Evolutionary conservation across 768 basidiomycete genomes (phyloP), one percentile per base, ranked within the genome.

Genomic region (Leccinum sublutescens): DNA sequence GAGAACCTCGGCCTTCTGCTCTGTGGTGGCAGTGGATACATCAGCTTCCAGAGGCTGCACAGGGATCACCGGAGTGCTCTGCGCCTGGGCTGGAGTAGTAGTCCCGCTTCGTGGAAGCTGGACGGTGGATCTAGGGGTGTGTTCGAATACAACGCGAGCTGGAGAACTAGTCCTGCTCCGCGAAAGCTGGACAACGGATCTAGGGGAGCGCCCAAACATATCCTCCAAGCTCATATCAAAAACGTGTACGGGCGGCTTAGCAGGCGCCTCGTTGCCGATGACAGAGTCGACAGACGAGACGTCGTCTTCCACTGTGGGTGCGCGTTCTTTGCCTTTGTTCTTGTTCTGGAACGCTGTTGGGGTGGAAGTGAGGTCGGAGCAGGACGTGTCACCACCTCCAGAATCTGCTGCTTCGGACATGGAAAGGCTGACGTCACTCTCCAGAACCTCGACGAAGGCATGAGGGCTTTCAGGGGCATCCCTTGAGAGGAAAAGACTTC

Each of bases 221-320:
- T 64, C 72, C 10, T 75, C 71, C 5, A 64, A 53, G 57, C 61
- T 68, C 58, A 77, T 64, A 61, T 84, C 79, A 58, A 76, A 77
- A 52, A 88, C 83, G 70, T 87, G 88, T 38, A 89, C 78, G 15
- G 86, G 82, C 50, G 76, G 81, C 68, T 90, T 89, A 45, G 76
- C 62, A 0, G 83, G 78, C 5, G 74, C 66, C 55, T 85, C 78
- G 11, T 71, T 61, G 15, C 68, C 75, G 19, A 75, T 63, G 52
- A 82, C 63, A 2, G 81, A 82, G n/a, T 66, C 72, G 3, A 76
- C 75, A 4, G 81, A 80, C 0, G 77, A 76, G 14, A 70, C 64
- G 54, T 75, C 74, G 17, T 73, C 67, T 48, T 72, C 71, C 9
- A 72, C 68, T 27, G 58, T 73, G 17, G 68, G 59, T 9, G 60